These are phyloP conservation scores for Catenaria anguillulae DNA, from an alignment of 371 early-diverging fungal species.

Conservation along the genomic window DNA sequence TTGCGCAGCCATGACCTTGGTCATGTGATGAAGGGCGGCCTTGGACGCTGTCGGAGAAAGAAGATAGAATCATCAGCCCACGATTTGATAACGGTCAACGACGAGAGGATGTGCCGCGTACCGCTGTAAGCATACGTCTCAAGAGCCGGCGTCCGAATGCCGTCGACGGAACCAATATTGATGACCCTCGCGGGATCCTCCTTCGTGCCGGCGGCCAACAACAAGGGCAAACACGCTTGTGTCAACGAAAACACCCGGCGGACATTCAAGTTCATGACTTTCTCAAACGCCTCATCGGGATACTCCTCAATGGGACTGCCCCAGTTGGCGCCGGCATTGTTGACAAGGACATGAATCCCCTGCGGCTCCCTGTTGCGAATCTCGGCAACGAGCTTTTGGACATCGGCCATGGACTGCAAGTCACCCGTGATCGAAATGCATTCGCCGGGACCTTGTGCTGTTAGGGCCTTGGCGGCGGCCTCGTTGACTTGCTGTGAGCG, in stretches of 20 bases:
- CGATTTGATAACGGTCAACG: too few relatives aligned
- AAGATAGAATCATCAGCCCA: too few relatives aligned
- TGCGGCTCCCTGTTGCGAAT: constrained; percentile 37
- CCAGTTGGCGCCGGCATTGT: constrained; percentile 68
- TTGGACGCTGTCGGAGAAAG: constrained; percentile 61
- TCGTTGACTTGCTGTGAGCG: constrained; percentile 47
- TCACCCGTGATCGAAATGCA: constrained; percentile 65
- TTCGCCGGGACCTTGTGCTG: constrained; percentile 42
- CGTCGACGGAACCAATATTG: constrained; percentile 37
- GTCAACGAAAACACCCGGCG: constrained; percentile 71
- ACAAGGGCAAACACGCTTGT: constrained; percentile 55
- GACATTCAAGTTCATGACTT: constrained; percentile 76
- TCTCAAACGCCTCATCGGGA: constrained; percentile 52
- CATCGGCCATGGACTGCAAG: constrained; percentile 45
- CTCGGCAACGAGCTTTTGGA: constrained; percentile 39
- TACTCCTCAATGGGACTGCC: constrained; percentile 21
- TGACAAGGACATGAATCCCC: constrained; percentile 51
- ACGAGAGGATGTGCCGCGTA: too few relatives aligned
- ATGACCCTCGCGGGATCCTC: constrained; percentile 37
- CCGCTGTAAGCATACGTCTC: neutral
- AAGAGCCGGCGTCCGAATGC: constrained; percentile 3
- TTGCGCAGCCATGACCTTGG: constrained; percentile 47
- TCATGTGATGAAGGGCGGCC: constrained; percentile 63
- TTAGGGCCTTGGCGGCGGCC: constrained; percentile 16
- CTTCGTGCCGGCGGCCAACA: constrained; percentile 45